Conservation (phyloP, 1,284 basidiomycete genomes). For the Cryptococcus sp. region DNA sequence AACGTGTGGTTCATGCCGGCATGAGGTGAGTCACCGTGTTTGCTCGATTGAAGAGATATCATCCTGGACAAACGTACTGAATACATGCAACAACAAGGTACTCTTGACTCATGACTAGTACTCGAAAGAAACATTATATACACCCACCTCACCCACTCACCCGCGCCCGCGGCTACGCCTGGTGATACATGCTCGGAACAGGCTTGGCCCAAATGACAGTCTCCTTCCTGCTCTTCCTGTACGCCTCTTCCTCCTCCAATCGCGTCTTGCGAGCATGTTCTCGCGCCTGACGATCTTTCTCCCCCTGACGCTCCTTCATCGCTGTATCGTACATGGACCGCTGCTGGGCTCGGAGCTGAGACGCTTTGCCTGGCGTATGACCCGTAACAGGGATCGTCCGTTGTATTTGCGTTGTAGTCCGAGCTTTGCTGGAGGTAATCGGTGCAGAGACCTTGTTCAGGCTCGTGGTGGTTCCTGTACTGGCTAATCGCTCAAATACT, state of each 20-base stretch:
- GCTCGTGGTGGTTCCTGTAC: neutral
- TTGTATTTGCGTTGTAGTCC: neutral
- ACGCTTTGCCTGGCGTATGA: slow-evolving; percentile 39
- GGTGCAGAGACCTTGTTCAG: neutral
- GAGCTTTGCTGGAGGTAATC: neutral
- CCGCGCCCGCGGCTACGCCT: no score
- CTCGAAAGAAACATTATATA: no score
- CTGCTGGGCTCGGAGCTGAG: slow-evolving; percentile 22
- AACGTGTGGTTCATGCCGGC: no score
- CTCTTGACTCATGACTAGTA: no score
- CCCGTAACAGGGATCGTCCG: slow-evolving; percentile 30
- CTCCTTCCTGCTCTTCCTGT: slow-evolving; percentile 27
- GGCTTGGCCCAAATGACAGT: slow-evolving; percentile 39
- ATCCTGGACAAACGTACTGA: no score
- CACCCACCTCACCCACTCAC: no score
- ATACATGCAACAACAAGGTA: no score
- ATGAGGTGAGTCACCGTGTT: no score
- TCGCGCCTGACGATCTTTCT: slow-evolving; percentile 14
- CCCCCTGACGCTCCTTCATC: slow-evolving; percentile 20
- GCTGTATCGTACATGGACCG: slow-evolving; percentile 27
- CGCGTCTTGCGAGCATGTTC: slow-evolving; percentile 19
- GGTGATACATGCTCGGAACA: slow-evolving; percentile 38
- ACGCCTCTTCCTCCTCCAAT: slow-evolving; percentile 32
- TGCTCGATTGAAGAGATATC: no score
- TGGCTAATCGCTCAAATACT: slow-evolving; percentile 31